Conservation (phyloP, 176 grass and related monocot genomes). For the Calamus simplicifolius region DNA sequence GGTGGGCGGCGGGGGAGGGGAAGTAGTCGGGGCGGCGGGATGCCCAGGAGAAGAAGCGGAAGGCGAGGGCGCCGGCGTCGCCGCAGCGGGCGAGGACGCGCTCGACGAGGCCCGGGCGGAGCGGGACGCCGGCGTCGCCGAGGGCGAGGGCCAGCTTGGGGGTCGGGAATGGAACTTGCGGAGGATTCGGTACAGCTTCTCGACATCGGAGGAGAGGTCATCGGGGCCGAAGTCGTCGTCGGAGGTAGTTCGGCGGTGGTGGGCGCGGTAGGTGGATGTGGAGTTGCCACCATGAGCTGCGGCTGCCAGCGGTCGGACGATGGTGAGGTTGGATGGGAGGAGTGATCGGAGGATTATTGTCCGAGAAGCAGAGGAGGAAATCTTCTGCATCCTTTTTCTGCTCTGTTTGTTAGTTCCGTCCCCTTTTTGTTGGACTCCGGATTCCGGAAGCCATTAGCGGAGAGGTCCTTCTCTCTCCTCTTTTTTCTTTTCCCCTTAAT, state of each 20-base stretch:
- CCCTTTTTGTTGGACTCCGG: too few species aligned
- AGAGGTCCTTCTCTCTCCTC: too few species aligned
- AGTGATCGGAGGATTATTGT: too few species aligned
- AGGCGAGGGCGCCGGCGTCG: constrained; percentile 43
- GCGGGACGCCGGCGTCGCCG: constrained; percentile 37
- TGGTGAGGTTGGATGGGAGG: too few species aligned
- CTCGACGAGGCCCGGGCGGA: constrained; percentile 52
- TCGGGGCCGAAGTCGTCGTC: not conserved
- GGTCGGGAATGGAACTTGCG: constrained; percentile 45
- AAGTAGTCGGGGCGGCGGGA: too few species aligned
- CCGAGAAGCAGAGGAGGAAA: too few species aligned
- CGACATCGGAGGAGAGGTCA: constrained; percentile 29
- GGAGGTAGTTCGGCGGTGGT: constrained; percentile 27
- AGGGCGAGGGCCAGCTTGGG: constrained; percentile 41
- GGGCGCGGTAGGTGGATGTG: constrained; percentile 5
- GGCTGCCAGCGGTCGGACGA: too few species aligned
- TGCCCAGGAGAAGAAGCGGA: constrained; percentile 17
- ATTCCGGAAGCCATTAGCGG: too few species aligned
- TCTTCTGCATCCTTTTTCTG: too few species aligned
- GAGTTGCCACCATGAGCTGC: not conserved
- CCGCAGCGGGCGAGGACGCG: constrained; percentile 60
- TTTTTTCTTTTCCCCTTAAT: too few species aligned
- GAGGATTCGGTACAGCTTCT: constrained; percentile 54
- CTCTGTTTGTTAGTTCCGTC: too few species aligned
- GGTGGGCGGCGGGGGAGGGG: constrained; percentile 41